Conservation (phyloP, 164 flowering plant genomes). For the Brasenia schreberi region DNA sequence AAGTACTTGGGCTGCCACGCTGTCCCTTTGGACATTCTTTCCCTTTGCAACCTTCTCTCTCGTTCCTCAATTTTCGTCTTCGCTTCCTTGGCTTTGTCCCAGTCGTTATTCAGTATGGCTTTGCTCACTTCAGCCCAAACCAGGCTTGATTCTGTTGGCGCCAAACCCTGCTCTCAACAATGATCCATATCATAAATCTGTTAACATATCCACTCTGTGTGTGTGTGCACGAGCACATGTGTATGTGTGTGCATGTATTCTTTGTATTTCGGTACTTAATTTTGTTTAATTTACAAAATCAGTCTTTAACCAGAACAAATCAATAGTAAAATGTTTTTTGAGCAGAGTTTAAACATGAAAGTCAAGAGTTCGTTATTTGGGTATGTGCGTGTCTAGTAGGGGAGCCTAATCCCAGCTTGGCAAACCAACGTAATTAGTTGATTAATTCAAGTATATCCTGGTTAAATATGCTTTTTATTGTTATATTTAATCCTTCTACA, state of each 20-base stretch:
- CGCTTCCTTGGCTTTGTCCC: slow-evolving; percentile 69
- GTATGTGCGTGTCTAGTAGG: no score
- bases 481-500: no score
- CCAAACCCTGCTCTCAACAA: slow-evolving; percentile 24
- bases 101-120: slow-evolving; percentile 37
- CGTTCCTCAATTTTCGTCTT: slow-evolving; percentile 50
- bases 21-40: slow-evolving; percentile 31
- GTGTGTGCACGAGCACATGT: not conserved
- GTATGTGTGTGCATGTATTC: not conserved
- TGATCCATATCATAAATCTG: not conserved
- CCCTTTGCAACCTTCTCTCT: slow-evolving; percentile 37
- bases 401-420: no score
- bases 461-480: no score
- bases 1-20: slow-evolving; percentile 67
- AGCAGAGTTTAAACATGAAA: no score
- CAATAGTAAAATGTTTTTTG: no score
- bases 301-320: no score
- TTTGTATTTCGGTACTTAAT: not conserved
- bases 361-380: no score
- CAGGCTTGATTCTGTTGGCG: slow-evolving; percentile 51
- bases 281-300: not conserved
- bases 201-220: not conserved
- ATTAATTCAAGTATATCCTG: no score
- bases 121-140: slow-evolving; percentile 65
- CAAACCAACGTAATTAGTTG: no score